Evolutionary conservation across 768 basidiomycete genomes (phyloP).

Genomic region (Lyophyllum atratum): DNA sequence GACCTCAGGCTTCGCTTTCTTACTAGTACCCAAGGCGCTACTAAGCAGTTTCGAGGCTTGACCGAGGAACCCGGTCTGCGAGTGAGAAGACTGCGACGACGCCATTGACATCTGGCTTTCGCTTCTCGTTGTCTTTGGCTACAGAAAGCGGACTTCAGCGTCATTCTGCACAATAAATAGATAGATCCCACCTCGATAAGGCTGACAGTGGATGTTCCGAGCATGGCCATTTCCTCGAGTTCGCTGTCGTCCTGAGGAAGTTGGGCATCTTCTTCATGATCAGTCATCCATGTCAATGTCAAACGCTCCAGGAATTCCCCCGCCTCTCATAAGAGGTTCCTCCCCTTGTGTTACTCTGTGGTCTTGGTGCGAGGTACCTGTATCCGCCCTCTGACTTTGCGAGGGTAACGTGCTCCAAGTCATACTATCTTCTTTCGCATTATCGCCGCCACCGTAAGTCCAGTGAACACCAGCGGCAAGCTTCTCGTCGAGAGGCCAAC

Average conservation of each 20-base stretch:
- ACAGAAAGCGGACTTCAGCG: conserved; percentile 3
- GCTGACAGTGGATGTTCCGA: conserved; percentile 36
- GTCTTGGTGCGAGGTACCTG: conserved; percentile 25
- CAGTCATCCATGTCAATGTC: conserved; percentile 41
- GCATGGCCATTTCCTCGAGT: conserved; percentile 43
- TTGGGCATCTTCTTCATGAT: conserved; percentile 35
- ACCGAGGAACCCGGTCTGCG: conserved; percentile 64
- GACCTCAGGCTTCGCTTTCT: conserved; percentile 75
- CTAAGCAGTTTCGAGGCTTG: conserved; percentile 71
- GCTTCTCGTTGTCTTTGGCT: conserved; percentile 35
- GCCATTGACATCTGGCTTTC: conserved; percentile 59
- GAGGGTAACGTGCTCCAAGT: conserved; percentile 77
- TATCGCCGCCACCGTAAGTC: conserved; percentile 55
- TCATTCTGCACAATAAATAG: background rate
- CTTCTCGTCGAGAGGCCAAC: conserved; percentile 76
- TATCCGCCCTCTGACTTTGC: conserved; percentile 52
- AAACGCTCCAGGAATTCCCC: conserved; percentile 29
- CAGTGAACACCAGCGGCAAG: conserved; percentile 57
- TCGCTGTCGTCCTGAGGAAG: conserved; percentile 31
- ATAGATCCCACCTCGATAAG: conserved; percentile 43
- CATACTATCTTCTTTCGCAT: conserved; percentile 64
- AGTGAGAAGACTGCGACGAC: conserved; percentile 51
- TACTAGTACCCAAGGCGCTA: conserved; percentile 65
- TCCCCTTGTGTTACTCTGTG: background rate
- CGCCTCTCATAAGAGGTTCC: conserved; percentile 2